Percentiles rank a stretch among this genome's conserved stretches.
These are phyloP conservation scores for Suhomyces kilbournensis DNA, from an alignment of 805 yeast genomes.

Conservation along the genomic window DNA sequence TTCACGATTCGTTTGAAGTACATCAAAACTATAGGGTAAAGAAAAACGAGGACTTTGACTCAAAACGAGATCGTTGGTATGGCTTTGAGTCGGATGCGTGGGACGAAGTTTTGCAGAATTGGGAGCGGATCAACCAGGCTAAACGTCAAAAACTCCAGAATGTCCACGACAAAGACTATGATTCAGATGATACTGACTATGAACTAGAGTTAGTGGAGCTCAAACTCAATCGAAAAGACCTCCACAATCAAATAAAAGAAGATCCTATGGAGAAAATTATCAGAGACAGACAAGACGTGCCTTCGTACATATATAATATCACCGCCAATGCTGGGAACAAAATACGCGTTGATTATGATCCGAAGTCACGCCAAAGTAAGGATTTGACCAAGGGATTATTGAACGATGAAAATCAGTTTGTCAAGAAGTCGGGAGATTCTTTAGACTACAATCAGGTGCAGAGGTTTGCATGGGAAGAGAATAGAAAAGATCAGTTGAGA, in stretches of 20 bases:
- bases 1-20: slow-evolving; percentile 41
- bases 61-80: slow-evolving; percentile 77
- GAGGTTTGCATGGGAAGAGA: slow-evolving; percentile 35
- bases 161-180: slow-evolving; percentile 13
- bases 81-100: slow-evolving; percentile 70
- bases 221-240: slow-evolving; percentile 24
- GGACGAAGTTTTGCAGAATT: slow-evolving; percentile 44
- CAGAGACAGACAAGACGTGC: slow-evolving; percentile 72
- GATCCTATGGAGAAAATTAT: slow-evolving; percentile 44
- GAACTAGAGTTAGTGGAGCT: slow-evolving; percentile 40
- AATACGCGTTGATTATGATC: slow-evolving; percentile 46
- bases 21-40: slow-evolving; percentile 11
- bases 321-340: slow-evolving; percentile 17
- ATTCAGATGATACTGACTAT: slow-evolving; percentile 38
- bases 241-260: slow-evolving; percentile 23
- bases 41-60: slow-evolving; percentile 53
- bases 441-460: slow-evolving; percentile 23
- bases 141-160: slow-evolving; percentile 3
- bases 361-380: slow-evolving; percentile 44
- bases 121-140: slow-evolving; percentile 38
- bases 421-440: slow-evolving; percentile 47
- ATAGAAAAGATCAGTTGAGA: slow-evolving; percentile 12
- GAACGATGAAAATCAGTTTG: slow-evolving; percentile 47
- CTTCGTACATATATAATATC: slow-evolving; percentile 57
- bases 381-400: slow-evolving; percentile 29